These are phyloP conservation scores for Viridothelium virens DNA, from an alignment of 495 filamentous ascomycete species.

Conservation along the genomic window DNA sequence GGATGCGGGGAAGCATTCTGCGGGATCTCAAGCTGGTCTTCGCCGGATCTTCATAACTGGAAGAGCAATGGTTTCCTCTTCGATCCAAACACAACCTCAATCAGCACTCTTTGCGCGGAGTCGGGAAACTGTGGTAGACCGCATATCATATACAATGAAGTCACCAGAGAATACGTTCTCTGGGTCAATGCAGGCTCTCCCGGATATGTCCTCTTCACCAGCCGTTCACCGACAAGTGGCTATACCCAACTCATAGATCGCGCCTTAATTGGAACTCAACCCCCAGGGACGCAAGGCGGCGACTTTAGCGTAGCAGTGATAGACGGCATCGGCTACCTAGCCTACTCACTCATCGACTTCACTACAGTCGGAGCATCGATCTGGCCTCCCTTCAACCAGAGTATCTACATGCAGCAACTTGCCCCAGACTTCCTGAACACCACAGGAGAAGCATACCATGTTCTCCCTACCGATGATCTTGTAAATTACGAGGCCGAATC, in stretches of 20 bases:
- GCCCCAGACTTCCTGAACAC: slow-evolving; percentile 10
- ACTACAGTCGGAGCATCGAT: not conserved
- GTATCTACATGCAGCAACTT: not conserved
- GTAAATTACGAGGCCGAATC: slow-evolving; percentile 14
- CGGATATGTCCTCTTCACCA: slow-evolving; percentile 8
- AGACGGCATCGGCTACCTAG: slow-evolving; percentile 13
- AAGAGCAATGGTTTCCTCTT: slow-evolving; percentile 14
- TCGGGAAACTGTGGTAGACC: slow-evolving; percentile 11
- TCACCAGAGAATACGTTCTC: slow-evolving; percentile 6
- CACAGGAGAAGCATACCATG: slow-evolving; percentile 5
- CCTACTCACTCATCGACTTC: slow-evolving; percentile 14
- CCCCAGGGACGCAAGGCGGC: not conserved
- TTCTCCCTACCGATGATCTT: not conserved
- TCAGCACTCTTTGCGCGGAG: not conserved
- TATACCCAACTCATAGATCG: not conserved
- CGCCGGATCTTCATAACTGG: not conserved
- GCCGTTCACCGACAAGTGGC: slow-evolving; percentile 2
- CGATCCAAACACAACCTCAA: slow-evolving; percentile 3
- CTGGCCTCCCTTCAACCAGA: slow-evolving; percentile 16
- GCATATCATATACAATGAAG: slow-evolving; percentile 14
- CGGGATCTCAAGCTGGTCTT: not conserved
- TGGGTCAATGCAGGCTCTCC: slow-evolving; percentile 17
- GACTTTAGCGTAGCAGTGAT: slow-evolving; percentile 14
- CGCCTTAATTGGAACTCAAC: slow-evolving; percentile 9
- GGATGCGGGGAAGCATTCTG: not conserved